Percentiles rank a stretch among this genome's conserved stretches.
These are phyloP conservation scores for Phytophthora uliginosa DNA, from an alignment of 352 stramenopile genomes.

Conservation along the genomic window DNA sequence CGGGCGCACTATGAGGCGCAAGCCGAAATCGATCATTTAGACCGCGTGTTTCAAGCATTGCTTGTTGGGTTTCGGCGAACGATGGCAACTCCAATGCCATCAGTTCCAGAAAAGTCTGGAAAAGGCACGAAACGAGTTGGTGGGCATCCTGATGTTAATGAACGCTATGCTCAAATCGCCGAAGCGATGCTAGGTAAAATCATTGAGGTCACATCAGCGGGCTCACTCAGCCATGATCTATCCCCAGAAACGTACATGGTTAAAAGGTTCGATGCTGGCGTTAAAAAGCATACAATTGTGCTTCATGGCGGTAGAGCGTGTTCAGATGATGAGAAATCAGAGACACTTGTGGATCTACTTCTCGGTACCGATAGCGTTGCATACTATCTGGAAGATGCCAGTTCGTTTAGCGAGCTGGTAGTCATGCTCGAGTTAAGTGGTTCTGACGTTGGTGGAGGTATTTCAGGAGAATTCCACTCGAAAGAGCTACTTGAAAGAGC, in stretches of 20 bases:
- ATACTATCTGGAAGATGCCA: constrained; percentile 35
- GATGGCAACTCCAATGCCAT: not conserved
- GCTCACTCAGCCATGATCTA: constrained; percentile 12
- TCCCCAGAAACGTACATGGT: constrained; percentile 26
- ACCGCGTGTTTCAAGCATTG: constrained; percentile 46
- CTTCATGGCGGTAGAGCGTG: not conserved
- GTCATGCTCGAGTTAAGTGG: constrained; percentile 43
- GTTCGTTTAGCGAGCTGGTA: constrained; percentile 39
- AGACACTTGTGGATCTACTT: constrained; percentile 36
- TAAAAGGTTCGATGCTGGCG: constrained; percentile 29
- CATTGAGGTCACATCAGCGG: constrained; percentile 34
- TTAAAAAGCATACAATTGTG: constrained; percentile 29
- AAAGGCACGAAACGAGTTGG: constrained; percentile 20
- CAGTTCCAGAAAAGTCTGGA: not conserved
- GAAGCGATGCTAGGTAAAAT: constrained; percentile 42
- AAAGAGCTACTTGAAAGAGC: constrained; percentile 52
- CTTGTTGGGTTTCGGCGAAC: constrained; percentile 30
- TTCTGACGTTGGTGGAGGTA: constrained; percentile 29
- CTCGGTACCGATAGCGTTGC: constrained; percentile 27
- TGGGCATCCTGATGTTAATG: constrained; percentile 16
- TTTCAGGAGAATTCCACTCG: constrained; percentile 44
- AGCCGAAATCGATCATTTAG: constrained; percentile 34
- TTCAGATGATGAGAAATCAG: constrained; percentile 1
- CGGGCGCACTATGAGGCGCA: constrained; percentile 34
- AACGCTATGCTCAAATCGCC: constrained; percentile 34